Evolutionary conservation across 257 asterid genomes (phyloP).

Genomic region (Rubia yunnanensis): DNA sequence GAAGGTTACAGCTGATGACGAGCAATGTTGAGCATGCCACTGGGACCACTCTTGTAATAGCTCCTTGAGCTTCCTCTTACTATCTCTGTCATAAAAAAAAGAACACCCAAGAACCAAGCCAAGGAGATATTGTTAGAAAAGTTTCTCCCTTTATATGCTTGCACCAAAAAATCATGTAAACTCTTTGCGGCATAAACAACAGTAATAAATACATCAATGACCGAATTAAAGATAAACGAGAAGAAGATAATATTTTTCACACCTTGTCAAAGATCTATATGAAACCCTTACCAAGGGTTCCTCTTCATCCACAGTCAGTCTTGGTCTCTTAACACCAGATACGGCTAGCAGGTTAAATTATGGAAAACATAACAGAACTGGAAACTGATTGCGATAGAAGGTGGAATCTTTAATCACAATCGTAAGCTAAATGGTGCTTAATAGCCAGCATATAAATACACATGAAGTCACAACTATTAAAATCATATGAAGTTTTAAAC

Average conservation of each 20-base stretch:
- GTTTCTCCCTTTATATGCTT: background rate
- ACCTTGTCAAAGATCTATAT: constrained; percentile 71
- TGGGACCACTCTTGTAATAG: constrained; percentile 80
- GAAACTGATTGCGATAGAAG: constrained; percentile 10
- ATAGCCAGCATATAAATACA: background rate
- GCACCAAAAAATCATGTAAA: background rate
- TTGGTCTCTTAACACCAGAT: constrained; percentile 80
- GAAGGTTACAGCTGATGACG: constrained; percentile 46
- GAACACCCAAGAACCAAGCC: constrained; percentile 18
- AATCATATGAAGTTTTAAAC: background rate
- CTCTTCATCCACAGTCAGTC: constrained; percentile 44
- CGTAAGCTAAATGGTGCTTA: background rate
- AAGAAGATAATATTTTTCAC: constrained; percentile 11
- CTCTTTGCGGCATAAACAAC: background rate
- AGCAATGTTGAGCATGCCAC: constrained; percentile 65
- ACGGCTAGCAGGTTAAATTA: constrained; percentile 40
- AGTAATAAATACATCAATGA: background rate
- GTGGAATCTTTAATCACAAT: constrained; percentile 1
- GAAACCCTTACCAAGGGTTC: constrained; percentile 68
- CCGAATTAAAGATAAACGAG: background rate
- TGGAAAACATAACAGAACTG: constrained; percentile 27
- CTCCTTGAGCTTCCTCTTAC: constrained; percentile 78
- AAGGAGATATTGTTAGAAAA: background rate
- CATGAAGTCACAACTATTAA: background rate
- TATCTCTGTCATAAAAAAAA: constrained; percentile 48